Base-by-base conservation (phyloP, 345 rosid species). In the Psidium guajava region DNA sequence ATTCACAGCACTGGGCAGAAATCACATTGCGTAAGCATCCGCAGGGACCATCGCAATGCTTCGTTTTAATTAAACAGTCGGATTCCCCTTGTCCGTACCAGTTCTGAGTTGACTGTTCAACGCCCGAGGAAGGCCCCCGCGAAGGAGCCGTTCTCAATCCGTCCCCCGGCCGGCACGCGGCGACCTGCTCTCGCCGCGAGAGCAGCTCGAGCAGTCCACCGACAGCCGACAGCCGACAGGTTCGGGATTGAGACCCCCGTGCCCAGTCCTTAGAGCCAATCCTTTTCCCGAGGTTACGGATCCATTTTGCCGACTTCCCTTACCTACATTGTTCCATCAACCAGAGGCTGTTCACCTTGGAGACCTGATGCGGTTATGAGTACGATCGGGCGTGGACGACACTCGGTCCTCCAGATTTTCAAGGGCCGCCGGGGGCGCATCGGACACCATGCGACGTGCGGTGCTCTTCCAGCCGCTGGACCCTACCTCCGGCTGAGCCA, bases 331-430 rank as follows among this genome's bases (percentile, higher is more conserved):
- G 55, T 58, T n/a, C 32, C 84, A 42, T 32, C 64, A 3, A 55
- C 64, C 21, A 54, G 59, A 83, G 85, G 85, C 10, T 74, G 32
- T 80, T 84, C 55, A 57, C 85, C 86, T 82, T 84, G 87, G 86
- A 86, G 86, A 84, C 88, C 85, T 49, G 69, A 88, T 86, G 87
- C 81, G 54, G 83, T 86, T 77, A 81, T 86, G 86, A 88, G 88
- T 84, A 84, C 52, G 87, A 86, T 40, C 69, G 80, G 27, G 86
- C 84, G 44, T 75, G 61, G 54, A n/a, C 15, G 84, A 84, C 75
- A 88, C 86, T 82, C 64, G 47, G 40, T 84, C 88, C 85, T 54
- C 87, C 8, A 55, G 51, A 82, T 85, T 87, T 85, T 87, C 85
- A 85, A 82, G 83, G 89, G 86, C 83, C 49, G 47, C 64, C n/a